Evolutionary conservation across 1,284 basidiomycete genomes (phyloP), one percentile per base, ranked within the genome.

Genomic region (Anthracocystis setariae): DNA sequence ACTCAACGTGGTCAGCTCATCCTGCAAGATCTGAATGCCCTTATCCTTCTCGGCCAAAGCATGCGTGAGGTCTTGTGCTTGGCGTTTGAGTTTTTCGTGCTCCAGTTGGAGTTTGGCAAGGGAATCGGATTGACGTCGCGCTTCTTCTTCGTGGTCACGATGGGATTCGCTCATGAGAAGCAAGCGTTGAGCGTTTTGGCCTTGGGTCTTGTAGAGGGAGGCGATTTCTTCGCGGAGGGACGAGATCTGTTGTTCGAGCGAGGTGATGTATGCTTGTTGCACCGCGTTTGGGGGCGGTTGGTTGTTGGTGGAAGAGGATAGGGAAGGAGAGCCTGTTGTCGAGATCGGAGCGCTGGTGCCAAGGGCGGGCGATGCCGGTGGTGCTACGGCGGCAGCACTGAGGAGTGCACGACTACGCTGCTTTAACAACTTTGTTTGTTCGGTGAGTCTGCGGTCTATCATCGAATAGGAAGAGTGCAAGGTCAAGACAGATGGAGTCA

Each of bases 121-220:
- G 72, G 88, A 89, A 80, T 96, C 93, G 2, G 90, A 86, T 68
- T 92, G 91, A 46, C 89, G 85, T 54, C 92, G 87, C 5, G 89
- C 88, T 25, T 89, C 78, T 67, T 94, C 91, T 82, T 98, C 94
- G 82, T 93, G 90, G 83, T 95, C 93, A 44, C 94, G 89, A 8
- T 98, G 86, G 0, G 92, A 91, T 83, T 98, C 95, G 68, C 92
- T 95, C 90, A 98, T 92, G 8, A 91, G 88, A 15, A 98, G 87
- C 13, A 95, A 86, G 38, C 92, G 88, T 82, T 97, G 94, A 1
- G 94, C 92, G 83, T 96, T 96, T 84, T 95, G 93, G 0, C 92
- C 92, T 81, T 98, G 94, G 0, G 93, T 92, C 84, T 96, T 95
- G 87, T 98, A 98, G 2, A 96, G 89, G 7, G 90, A 91, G 3